Evolutionary conservation across 805 yeast genomes (phyloP).

Genomic region (Spathaspora passalidarum): DNA sequence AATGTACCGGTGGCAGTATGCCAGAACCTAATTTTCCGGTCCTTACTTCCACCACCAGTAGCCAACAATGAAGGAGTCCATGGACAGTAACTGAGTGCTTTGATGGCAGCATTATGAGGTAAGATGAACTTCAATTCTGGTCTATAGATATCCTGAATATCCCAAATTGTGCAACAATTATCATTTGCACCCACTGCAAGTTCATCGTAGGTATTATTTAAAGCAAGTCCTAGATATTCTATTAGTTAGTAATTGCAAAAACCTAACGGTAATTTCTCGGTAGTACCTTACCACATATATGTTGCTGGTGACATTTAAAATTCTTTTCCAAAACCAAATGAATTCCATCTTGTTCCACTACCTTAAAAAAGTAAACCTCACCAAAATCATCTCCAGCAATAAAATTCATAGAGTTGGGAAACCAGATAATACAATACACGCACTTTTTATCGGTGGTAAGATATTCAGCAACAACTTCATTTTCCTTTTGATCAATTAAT

Average conservation of each 20-base stretch:
- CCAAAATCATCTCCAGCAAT: constrained; percentile 70
- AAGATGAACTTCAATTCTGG: constrained; percentile 50
- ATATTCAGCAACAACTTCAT: constrained; percentile 11
- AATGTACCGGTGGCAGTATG: constrained; percentile 77
- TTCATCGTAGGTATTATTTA: constrained; percentile 51
- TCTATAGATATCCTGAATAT: constrained; percentile 37
- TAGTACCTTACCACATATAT: constrained; percentile 33
- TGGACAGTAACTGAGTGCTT: constrained; percentile 88
- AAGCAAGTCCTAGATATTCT: constrained; percentile 51
- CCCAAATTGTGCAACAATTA: constrained; percentile 78
- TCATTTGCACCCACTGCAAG: constrained; percentile 85
- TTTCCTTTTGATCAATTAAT: constrained; percentile 39
- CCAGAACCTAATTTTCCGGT: constrained; percentile 81
- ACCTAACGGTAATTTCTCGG: neutral
- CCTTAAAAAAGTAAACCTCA: constrained; percentile 43
- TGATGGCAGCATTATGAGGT: constrained; percentile 81
- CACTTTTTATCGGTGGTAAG: constrained; percentile 28
- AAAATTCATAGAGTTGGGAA: constrained; percentile 40
- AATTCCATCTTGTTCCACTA: constrained; percentile 13
- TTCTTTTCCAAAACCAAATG: constrained; percentile 6
- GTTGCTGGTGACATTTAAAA: constrained; percentile 31
- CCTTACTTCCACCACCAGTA: constrained; percentile 89
- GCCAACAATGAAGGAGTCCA: constrained; percentile 81
- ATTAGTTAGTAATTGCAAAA: constrained; percentile 18
- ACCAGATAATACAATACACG: constrained; percentile 63